Conservation (phyloP, 257 asterid species). For the Galeopsis tetrahit region DNA sequence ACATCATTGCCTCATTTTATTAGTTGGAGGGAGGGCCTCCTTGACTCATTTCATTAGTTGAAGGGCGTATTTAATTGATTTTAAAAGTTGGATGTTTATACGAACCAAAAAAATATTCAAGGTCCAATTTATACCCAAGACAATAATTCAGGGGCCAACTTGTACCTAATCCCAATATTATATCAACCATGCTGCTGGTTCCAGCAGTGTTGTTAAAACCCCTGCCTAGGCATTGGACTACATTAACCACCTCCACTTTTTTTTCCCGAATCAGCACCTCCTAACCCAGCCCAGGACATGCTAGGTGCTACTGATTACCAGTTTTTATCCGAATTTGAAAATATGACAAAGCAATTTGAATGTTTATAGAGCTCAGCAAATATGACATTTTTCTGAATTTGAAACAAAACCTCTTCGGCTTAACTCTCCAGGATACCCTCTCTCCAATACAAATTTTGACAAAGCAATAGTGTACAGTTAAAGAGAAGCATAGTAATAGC, state of each 20-base stretch:
- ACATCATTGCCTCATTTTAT: too few relatives aligned
- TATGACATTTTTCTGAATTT: background rate
- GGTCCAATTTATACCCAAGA: too few relatives aligned
- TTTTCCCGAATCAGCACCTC: background rate
- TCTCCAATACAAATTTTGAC: background rate
- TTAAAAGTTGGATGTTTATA: too few relatives aligned
- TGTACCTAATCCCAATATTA: too few relatives aligned
- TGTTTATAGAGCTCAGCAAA: background rate
- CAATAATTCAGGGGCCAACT: too few relatives aligned
- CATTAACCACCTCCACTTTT: background rate
- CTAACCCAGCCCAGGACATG: background rate
- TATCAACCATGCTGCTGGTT: slow-evolving; percentile 2
- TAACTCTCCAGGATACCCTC: slow-evolving; percentile 2
- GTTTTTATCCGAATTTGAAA: too few relatives aligned
- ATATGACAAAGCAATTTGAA: background rate
- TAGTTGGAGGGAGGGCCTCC: too few relatives aligned
- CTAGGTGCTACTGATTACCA: background rate
- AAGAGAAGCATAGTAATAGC: slow-evolving; percentile 13
- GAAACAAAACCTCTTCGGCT: slow-evolving; percentile 6
- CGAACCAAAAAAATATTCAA: too few relatives aligned
- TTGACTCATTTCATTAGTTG: too few relatives aligned
- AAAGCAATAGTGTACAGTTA: background rate
- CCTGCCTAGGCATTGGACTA: too few relatives aligned
- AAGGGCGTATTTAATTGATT: too few relatives aligned
- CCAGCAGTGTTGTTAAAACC: background rate